Evolutionary conservation across 257 asterid genomes (phyloP).

Genomic region (Penstemon eatonii): DNA sequence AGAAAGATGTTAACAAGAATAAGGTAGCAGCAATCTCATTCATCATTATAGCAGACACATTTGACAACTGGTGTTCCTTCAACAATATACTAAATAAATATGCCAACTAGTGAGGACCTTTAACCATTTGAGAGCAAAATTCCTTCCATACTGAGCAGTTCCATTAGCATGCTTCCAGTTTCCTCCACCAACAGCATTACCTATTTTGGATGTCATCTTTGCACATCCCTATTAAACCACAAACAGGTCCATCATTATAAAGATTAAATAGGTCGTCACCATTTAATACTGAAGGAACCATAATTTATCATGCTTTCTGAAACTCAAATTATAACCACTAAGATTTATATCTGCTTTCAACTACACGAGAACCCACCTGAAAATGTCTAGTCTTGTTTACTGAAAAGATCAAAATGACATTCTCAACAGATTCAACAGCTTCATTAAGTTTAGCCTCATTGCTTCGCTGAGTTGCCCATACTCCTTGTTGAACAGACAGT

Average conservation of each 20-base stretch:
- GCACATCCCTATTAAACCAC: slow-evolving; percentile 82
- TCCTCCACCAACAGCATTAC: slow-evolving; percentile 84
- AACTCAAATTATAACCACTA: slow-evolving; percentile 17
- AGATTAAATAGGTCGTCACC: slow-evolving; percentile 1
- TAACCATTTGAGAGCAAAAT: slow-evolving; percentile 89
- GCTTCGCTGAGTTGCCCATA: slow-evolving; percentile 99
- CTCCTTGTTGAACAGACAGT: slow-evolving; percentile 97
- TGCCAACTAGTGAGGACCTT: slow-evolving; percentile 54
- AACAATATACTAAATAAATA: slow-evolving; percentile 13
- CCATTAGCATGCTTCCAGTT: slow-evolving; percentile 98
- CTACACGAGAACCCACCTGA: slow-evolving; percentile 58
- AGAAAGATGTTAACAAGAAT: slow-evolving; percentile 15
- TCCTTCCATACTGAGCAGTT: slow-evolving; percentile 95
- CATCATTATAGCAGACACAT: slow-evolving; percentile 19
- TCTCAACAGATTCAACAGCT: slow-evolving; percentile 93
- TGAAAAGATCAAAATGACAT: slow-evolving; percentile 90
- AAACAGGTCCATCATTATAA: slow-evolving; percentile 26
- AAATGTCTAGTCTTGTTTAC: slow-evolving; percentile 92
- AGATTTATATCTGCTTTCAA: background rate
- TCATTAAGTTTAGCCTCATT: slow-evolving; percentile 96
- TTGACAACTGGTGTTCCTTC: slow-evolving; percentile 20
- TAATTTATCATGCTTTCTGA: slow-evolving; percentile 21
- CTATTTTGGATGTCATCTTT: slow-evolving; percentile 90
- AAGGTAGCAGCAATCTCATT: slow-evolving; percentile 11
- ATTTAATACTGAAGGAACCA: slow-evolving; percentile 7